Conservation (phyloP, 345 rosid genomes). For the Diplotaxis tenuifolia region DNA sequence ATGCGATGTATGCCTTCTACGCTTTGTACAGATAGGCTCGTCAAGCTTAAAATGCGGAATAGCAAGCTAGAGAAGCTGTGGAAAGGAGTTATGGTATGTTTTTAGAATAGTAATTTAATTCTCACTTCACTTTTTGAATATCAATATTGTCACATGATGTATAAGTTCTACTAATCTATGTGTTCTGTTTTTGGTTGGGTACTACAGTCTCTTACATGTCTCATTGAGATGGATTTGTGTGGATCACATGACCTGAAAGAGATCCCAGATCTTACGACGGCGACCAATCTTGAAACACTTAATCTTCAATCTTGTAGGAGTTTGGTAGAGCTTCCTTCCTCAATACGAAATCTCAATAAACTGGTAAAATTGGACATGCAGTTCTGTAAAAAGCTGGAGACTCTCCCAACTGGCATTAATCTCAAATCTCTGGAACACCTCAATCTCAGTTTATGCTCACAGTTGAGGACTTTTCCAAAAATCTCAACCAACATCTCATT, state of each 20-base stretch:
- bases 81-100: not conserved
- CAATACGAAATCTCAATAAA: not conserved
- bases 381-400: not conserved
- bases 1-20: constrained; percentile 16
- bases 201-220: not conserved
- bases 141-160: not conserved
- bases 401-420: not conserved
- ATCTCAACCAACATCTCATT: not conserved
- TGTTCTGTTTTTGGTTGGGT: not conserved
- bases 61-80: not conserved
- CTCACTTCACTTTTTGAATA: not conserved
- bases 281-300: not conserved
- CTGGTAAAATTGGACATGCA: not conserved
- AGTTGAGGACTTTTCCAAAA: not conserved
- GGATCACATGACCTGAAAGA: not conserved
- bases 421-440: not conserved
- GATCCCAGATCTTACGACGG: not conserved
- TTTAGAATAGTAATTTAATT: not conserved
- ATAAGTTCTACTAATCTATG: not conserved
- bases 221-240: not conserved
- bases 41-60: not conserved
- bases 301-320: not conserved
- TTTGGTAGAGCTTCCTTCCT: constrained; percentile 5
- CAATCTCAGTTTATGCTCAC: not conserved
- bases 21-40: not conserved